These are phyloP conservation scores for Boletus subparvulus DNA, from an alignment of 768 basidiomycete species.

Conservation along the genomic window DNA sequence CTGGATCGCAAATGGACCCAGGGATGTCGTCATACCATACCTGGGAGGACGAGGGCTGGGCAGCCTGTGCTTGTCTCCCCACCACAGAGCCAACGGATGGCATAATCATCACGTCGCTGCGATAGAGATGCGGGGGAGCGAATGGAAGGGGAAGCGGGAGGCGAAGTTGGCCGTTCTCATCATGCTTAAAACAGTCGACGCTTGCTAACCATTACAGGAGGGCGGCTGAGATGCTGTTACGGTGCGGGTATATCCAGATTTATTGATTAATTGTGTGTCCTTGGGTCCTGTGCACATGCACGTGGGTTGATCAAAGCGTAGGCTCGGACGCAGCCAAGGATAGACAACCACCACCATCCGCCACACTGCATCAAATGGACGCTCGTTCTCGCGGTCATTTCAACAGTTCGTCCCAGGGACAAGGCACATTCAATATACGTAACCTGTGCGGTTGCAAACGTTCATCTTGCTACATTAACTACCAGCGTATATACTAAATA, in stretches of 20 bases:
- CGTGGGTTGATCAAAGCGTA: constrained; percentile 22
- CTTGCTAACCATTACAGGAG: constrained; percentile 26
- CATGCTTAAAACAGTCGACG: constrained; percentile 31
- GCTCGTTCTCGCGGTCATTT: constrained; percentile 31
- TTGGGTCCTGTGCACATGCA: constrained; percentile 24
- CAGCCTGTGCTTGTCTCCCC: constrained; percentile 13
- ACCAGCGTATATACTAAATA: constrained; percentile 12
- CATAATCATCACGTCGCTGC: constrained; percentile 14
- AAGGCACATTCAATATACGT: constrained; percentile 14
- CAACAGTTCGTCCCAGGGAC: neutral
- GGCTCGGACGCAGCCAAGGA: constrained; percentile 10
- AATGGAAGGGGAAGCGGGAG: neutral
- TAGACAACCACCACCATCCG: constrained; percentile 14
- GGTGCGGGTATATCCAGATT: constrained; percentile 21
- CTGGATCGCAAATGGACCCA: constrained; percentile 58
- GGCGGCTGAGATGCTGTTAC: constrained; percentile 17
- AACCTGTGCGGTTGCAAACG: constrained; percentile 7
- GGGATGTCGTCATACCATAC: constrained; percentile 62
- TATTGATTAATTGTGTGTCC: constrained; percentile 22
- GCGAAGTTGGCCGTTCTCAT: constrained; percentile 4
- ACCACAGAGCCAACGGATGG: constrained; percentile 18
- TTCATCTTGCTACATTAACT: constrained; percentile 27
- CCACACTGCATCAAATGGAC: constrained; percentile 1
- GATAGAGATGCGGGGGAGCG: neutral
- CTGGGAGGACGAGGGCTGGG: constrained; percentile 31